Base-by-base conservation (phyloP, 2,329 filamentous ascomycete species). In the Fusarium vanettenii region DNA sequence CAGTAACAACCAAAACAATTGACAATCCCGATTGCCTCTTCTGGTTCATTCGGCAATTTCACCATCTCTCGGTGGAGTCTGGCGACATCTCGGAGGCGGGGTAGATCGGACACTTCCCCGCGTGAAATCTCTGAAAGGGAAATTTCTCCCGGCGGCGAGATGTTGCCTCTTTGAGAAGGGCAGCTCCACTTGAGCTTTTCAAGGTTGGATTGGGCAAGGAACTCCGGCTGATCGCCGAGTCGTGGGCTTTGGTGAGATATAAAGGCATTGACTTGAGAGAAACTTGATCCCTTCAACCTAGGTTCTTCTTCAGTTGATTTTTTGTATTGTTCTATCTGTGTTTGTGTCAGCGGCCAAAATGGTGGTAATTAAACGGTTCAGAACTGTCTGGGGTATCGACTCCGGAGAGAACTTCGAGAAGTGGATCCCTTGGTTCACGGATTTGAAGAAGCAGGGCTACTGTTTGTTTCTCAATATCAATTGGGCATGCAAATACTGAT, bases 381-480 rank as follows among this genome's bases (percentile, higher is more conserved):
- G 70, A 39, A 72, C 67, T 18, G 50, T 60, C 7, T 72, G 70
- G 70, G 70, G 70, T 6, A 35, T 70, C 16, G 60, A 43, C 2
- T 60, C 67, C 13, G 67, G 67, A 33, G 20, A 52, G 20, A 72
- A 71, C 60, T 71, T 65, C 29, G 56, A 68, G 13, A 22, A 67
- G 29, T 72, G 67, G 67, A 64, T 33, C 25, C 33, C 41, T 7
- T 72, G 67, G 70, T 72, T 72, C 50, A 61, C 70, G 22, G 63
- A 41, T 8, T 31, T 72, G 41, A 72, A 72, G 57, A 27, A 66
- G 48, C 68, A 70, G 31, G 70, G 70, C 43, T 72, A 72, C 43
- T 57, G 70, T 72, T 48, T 8, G 63, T 59, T n/a, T 39, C 8
- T 27, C 33, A 25, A 3, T 9, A 7, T 25, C 6, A 1, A 25